Evolutionary conservation across 345 rosid species (phyloP).

Genomic region (Eucalyptus coolabah): DNA sequence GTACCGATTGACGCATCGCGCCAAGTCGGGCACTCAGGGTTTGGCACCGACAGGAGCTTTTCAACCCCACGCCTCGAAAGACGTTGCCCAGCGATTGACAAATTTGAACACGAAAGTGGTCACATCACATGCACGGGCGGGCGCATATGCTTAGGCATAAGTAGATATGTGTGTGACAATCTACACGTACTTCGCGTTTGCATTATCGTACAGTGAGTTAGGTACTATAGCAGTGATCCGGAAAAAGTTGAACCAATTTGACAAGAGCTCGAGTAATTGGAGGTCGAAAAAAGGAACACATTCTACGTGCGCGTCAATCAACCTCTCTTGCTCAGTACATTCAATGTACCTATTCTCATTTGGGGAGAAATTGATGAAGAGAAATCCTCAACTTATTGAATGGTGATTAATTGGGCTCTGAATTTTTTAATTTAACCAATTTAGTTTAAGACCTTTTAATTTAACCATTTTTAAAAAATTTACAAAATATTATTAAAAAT

Average conservation of each 20-base stretch:
- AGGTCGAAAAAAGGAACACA: not conserved
- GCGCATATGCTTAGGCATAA: not conserved
- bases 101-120: not conserved
- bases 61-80: not conserved
- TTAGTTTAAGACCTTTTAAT: not conserved
- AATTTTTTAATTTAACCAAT: not conserved
- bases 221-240: too few relatives aligned
- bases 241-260: not conserved
- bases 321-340: not conserved
- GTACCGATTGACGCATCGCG: not conserved
- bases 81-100: not conserved
- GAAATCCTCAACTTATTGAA: not conserved
- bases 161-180: not conserved
- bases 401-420: accelerated
- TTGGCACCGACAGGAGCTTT: not conserved
- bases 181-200: not conserved
- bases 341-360: not conserved
- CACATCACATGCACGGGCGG: not conserved
- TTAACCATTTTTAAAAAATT: accelerated
- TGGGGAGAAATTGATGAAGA: not conserved
- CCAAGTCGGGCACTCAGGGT: not conserved
- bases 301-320: not conserved
- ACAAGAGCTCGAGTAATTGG: not conserved
- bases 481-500: too few relatives aligned
- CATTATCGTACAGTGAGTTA: not conserved